Conservation (phyloP, 2,329 filamentous ascomycete genomes). For the Hypoxylon sp. region DNA sequence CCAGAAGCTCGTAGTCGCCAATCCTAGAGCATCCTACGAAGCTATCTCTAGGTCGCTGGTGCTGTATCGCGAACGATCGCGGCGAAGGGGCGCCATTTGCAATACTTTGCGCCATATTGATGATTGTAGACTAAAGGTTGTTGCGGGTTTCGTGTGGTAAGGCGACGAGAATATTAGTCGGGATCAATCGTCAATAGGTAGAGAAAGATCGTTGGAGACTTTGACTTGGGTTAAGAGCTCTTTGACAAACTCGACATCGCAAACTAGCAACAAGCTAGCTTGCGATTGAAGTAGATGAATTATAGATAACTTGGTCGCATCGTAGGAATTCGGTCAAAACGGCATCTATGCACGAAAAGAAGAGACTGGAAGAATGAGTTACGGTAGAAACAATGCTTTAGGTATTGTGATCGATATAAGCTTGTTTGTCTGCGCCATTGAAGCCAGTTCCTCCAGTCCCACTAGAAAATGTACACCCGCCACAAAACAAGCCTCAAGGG, state of each 20-base stretch:
- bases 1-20: slow-evolving; percentile 80
- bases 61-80: slow-evolving; percentile 67
- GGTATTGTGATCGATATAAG: not conserved
- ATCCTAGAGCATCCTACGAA: slow-evolving; percentile 91
- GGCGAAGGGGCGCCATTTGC: slow-evolving; percentile 62
- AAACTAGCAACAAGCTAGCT: slow-evolving; percentile 32
- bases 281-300: slow-evolving; percentile 17
- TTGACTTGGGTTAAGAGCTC: slow-evolving; percentile 16
- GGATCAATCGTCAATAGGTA: slow-evolving; percentile 3
- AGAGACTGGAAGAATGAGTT: slow-evolving; percentile 1
- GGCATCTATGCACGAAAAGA: not conserved
- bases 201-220: slow-evolving; percentile 6
- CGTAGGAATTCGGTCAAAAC: not conserved
- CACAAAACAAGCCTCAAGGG: slow-evolving; percentile 16
- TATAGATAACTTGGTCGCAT: slow-evolving; percentile 25
- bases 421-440: slow-evolving; percentile 19
- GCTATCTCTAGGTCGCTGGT: slow-evolving; percentile 67
- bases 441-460: not conserved
- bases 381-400: slow-evolving; percentile 2
- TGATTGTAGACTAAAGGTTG: not conserved
- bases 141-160: not conserved
- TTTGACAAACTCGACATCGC: slow-evolving; percentile 25
- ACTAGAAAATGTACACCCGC: slow-evolving; percentile 6
- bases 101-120: slow-evolving; percentile 29
- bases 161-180: slow-evolving; percentile 25